Base-by-base conservation (phyloP, 345 rosid genomes). In the Ailanthus altissimus region DNA sequence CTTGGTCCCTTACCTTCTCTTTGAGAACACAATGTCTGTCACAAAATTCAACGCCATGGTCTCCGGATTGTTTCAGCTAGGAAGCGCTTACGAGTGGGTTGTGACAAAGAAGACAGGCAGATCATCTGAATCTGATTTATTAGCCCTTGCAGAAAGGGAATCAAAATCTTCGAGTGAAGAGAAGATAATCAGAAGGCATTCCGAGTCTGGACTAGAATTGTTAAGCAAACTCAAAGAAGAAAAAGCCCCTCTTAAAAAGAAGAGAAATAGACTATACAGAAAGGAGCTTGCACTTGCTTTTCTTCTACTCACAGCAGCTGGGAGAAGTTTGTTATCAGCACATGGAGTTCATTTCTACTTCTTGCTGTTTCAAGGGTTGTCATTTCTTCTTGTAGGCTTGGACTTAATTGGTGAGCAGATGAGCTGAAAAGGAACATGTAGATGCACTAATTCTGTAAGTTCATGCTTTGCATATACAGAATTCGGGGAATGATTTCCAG, bases 1-100 rank as follows among this genome's bases (percentile, higher is more conserved):
- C 92, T 73, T 94, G 62, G 87, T 94, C 63, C 96, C 97, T 8
- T 94, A 94, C 80, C 91, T 94, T 6, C 92, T 93, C 46, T 93
- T 93, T 2, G 98, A 93, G 78, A 93, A 93, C 91, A 91, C 97
- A 20, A 91, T 94, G 98, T 94, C 98, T 0, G 96, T 92, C 21
- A 94, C 97, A 63, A 94, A 94, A 78, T 94, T 94, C 92, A 92
- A 94, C 2, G 98, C 98, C 79, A 94, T 92, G 98, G 79, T 94
- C 25, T 94, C 98, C 1, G 98, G 98, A 58, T 79, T 94, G 16
- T 94, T 94, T 67, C 97, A 92, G 88, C 92, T 94, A 0, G 98
- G 98, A 53, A 89, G 94, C 38, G 96, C 98, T 12, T 92, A 94
- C 6, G 97, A 94, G 66, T 92, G 94, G 97, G 92, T 91, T 4